Percentiles rank a stretch among this genome's conserved stretches.
These are phyloP conservation scores for barrel medic (Medicago truncatula) DNA, from an alignment of 306 rosid species.

Conservation along the genomic window MtrunA17r5.0-ANR NC_053049.1:29979001-29979500, in stretches of 20 bases:
- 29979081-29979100: constrained; percentile 70
- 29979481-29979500: constrained; percentile 82
- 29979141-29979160: constrained; percentile 20
- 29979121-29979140: constrained; percentile 23
- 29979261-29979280: no score
- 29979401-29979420: not conserved
- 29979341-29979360: no score
- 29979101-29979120: constrained; percentile 57
- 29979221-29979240: not conserved
- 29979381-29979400: constrained; percentile 7
- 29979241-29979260: not conserved
- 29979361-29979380: no score
- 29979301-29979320: no score
- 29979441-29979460: constrained; percentile 87
- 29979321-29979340: no score
- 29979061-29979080: constrained; percentile 70
- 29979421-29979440: constrained; percentile 32
- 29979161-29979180: not conserved
- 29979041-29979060: constrained; percentile 84
- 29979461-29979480: constrained; percentile 85
- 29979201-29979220: constrained; percentile 6
- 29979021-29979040: constrained; percentile 83
- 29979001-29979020: constrained; percentile 75
- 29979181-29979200: not conserved
- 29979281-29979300: no score